phyloP scores from a whole-genome alignment of 1,284 basidiomycete genomes.

The Athelia sp. region DNA sequence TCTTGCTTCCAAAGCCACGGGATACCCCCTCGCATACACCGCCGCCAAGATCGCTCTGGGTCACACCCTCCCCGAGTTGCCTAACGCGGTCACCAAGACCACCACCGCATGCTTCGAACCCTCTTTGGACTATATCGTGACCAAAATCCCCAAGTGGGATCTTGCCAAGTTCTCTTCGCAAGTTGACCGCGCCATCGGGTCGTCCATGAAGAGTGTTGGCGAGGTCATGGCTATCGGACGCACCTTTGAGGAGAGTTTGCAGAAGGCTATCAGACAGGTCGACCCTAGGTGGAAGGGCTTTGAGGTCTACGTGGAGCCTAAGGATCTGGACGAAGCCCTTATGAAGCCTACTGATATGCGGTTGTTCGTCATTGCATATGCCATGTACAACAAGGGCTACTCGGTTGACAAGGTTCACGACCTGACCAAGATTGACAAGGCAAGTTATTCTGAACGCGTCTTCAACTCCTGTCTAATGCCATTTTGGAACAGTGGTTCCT shows the following conservation, averaged over 20 bases:
- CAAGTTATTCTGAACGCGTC: slow-evolving; percentile 19
- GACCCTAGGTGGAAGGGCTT: slow-evolving; percentile 87
- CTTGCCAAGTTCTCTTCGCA: slow-evolving; percentile 94
- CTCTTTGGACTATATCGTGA: slow-evolving; percentile 99
- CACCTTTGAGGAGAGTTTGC: slow-evolving; percentile 97
- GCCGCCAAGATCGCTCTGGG: slow-evolving; percentile 99
- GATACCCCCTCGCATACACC: slow-evolving; percentile 98
- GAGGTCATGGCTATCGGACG: slow-evolving; percentile 99
- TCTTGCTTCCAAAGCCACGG: slow-evolving; percentile 97
- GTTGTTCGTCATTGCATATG: slow-evolving; percentile 95
- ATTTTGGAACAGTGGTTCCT: slow-evolving; percentile 78
- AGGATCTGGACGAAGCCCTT: slow-evolving; percentile 81
- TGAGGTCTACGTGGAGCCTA: slow-evolving; percentile 77
- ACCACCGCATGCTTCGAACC: slow-evolving; percentile 99
- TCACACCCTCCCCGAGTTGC: slow-evolving; percentile 95
- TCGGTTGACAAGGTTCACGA: slow-evolving; percentile 88
- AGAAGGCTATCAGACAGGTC: slow-evolving; percentile 97
- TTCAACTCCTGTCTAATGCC: background rate
- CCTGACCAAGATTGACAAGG: slow-evolving; percentile 97
- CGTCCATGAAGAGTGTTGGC: slow-evolving; percentile 98
- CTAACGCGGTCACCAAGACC: slow-evolving; percentile 98
- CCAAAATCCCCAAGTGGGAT: slow-evolving; percentile 99
- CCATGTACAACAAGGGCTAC: slow-evolving; percentile 93
- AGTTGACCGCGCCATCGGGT: slow-evolving; percentile 94
- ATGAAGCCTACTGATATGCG: slow-evolving; percentile 84